Evolutionary conservation across 176 grass and related monocot genomes (phyloP).

Genomic region (Musa beccarii): DNA sequence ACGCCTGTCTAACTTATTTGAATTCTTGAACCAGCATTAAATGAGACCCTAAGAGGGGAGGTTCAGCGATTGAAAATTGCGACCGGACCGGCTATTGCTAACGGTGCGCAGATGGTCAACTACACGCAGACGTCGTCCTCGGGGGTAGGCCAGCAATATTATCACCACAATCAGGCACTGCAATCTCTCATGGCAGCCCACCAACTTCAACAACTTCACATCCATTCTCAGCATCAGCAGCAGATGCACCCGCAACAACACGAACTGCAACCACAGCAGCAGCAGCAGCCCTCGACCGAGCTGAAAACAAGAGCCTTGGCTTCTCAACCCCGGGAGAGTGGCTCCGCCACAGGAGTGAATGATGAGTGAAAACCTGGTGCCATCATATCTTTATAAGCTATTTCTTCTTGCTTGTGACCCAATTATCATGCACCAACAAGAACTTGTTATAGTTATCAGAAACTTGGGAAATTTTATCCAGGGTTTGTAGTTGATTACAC

Average conservation of each 20-base stretch:
- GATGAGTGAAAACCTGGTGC: no score
- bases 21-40: constrained; percentile 45
- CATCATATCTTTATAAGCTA: background rate
- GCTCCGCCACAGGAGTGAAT: constrained; percentile 1
- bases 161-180: constrained; percentile 52
- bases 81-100: constrained; percentile 52
- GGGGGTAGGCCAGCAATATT: constrained; percentile 34
- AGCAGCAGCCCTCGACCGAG: constrained; percentile 34
- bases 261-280: constrained; percentile 32
- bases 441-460: no score
- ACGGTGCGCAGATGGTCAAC: constrained; percentile 36
- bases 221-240: constrained; percentile 61
- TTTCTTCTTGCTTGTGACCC: background rate
- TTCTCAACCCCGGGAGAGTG: constrained; percentile 18
- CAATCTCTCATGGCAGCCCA: constrained; percentile 70
- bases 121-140: constrained; percentile 38
- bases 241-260: constrained; percentile 23
- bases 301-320: constrained; percentile 43
- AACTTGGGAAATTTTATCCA: no score
- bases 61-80: constrained; percentile 82
- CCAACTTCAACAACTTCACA: constrained; percentile 77
- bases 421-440: background rate
- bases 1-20: constrained; percentile 3
- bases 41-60: constrained; percentile 72
- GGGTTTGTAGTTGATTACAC: no score